A percentile compares a stretch with the other conserved stretches of the same genome.
Evolutionary conservation across 441 rosid species (phyloP).

Genomic region (Pelargonium myrrhifolium): DNA sequence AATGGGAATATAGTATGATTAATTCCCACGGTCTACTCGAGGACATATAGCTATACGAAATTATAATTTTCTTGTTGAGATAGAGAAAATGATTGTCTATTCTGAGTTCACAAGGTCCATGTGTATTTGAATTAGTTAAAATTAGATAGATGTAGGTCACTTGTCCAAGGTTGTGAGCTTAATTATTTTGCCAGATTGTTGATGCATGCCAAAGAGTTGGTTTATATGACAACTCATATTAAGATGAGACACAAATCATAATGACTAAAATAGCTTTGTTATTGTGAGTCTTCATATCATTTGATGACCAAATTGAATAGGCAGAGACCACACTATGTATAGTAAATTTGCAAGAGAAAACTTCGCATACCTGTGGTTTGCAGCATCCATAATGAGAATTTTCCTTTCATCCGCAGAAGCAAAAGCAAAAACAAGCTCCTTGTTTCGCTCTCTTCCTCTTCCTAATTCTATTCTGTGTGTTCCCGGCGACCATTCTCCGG

Average conservation of each 20-base stretch:
- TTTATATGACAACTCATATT: too few relatives aligned
- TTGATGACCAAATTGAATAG: not conserved
- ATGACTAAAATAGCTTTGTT: not conserved
- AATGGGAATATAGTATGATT: conserved; percentile 18
- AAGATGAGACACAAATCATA: too few relatives aligned
- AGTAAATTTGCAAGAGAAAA: not conserved
- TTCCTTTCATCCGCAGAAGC: not conserved
- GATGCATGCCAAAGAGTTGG: too few relatives aligned
- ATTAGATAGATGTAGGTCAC: too few relatives aligned
- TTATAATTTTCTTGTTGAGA: not conserved
- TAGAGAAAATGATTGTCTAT: too few relatives aligned
- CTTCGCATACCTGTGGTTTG: not conserved
- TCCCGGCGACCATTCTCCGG: not conserved
- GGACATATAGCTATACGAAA: not conserved
- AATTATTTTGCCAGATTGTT: too few relatives aligned
- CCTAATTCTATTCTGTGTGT: not conserved
- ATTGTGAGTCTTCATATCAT: not conserved
- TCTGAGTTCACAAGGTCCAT: too few relatives aligned
- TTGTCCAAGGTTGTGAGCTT: too few relatives aligned
- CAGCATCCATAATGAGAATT: not conserved
- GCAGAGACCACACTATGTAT: not conserved
- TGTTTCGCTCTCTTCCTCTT: not conserved
- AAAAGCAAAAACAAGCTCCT: not conserved
- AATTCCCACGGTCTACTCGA: not conserved
- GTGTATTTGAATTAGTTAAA: too few relatives aligned